Evolutionary conservation across 768 basidiomycete species (phyloP), one percentile per base, ranked within the genome.

Genomic region (Pluteus cervinus): DNA sequence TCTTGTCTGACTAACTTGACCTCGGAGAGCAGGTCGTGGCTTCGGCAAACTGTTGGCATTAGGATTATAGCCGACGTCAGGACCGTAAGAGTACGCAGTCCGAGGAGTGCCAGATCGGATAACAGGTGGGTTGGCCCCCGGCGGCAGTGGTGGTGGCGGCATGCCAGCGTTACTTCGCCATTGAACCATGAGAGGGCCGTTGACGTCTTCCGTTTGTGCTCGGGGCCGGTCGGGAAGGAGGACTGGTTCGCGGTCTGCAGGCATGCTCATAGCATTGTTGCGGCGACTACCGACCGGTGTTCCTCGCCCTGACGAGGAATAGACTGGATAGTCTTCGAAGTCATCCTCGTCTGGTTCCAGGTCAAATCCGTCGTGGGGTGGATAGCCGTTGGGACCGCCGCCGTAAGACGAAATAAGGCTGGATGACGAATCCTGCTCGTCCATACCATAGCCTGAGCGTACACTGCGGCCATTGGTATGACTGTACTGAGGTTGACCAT

Each of bases 321-420:
- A 58, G 4, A 72, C 65, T 2, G 79, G 76, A 51, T 83, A 83
- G 44, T 89, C 88, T 52, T 90, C 88, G 40, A 69, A 76, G 2
- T 87, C 85, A 43, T 85, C 73, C 16, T 74, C 83, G 24, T 86
- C 85, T 2, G 67, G 63, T 32, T 86, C 86, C 40, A 77, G 65
- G 29, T 81, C 85, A 49, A 88, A 86, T 7, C 81, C 82, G 37
- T 83, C 75, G 35, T 78, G 61, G 2, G 76, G 71, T 6, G 73
- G 69, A 52, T 82, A 76, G 9, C 76, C 78, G 20, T 71, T 63
- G 1, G 75, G 69, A 2, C 74, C 76, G 43, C 44, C 44, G 25
- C 57, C 52, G 38, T 66, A 68, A 17, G 48, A 48, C 3, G 46
- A 45, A 26, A 49, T 48, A 7, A 45, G 37, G 28, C 47, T 49